Conservation (phyloP, 495 filamentous ascomycete genomes). For the Daldinia concentrica region DNA sequence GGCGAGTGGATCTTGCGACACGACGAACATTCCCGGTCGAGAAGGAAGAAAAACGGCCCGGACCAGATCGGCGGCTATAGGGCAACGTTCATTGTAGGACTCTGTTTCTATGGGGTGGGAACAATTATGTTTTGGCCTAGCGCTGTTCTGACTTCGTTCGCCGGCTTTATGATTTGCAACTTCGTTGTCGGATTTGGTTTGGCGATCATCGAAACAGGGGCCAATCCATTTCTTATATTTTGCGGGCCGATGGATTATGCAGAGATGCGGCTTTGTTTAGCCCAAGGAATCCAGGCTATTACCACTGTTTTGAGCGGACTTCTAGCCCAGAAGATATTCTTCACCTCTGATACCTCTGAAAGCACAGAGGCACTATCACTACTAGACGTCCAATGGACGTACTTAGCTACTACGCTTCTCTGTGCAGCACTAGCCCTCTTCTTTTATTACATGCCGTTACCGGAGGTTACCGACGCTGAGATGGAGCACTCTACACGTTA, state of each 20-base stretch:
- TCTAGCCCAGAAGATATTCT: constrained; percentile 75
- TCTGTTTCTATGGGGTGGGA: constrained; percentile 69
- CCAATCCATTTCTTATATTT: constrained; percentile 73
- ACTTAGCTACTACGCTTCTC: constrained; percentile 76
- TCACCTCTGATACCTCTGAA: constrained; percentile 51
- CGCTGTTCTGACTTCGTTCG: constrained; percentile 66
- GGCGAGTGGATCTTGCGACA: constrained; percentile 71
- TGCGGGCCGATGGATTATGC: constrained; percentile 60
- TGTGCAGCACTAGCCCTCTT: constrained; percentile 70
- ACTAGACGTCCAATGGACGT: constrained; percentile 80
- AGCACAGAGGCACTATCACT: constrained; percentile 47
- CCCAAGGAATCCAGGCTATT: constrained; percentile 74
- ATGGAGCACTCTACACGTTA: constrained; percentile 55
- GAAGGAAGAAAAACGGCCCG: constrained; percentile 36
- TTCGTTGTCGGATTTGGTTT: constrained; percentile 75
- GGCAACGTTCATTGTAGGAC: constrained; percentile 56
- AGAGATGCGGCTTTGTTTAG: constrained; percentile 69
- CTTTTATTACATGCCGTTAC: constrained; percentile 67
- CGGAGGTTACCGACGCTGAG: constrained; percentile 61
- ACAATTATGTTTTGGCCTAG: constrained; percentile 76
- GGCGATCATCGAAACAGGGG: constrained; percentile 71
- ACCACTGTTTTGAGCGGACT: constrained; percentile 72
- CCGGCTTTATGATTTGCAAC: constrained; percentile 68
- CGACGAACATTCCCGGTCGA: constrained; percentile 57
- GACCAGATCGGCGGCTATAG: constrained; percentile 47